Conservation (phyloP, 352 stramenopile genomes). For the Phytophthora pisi region DNA sequence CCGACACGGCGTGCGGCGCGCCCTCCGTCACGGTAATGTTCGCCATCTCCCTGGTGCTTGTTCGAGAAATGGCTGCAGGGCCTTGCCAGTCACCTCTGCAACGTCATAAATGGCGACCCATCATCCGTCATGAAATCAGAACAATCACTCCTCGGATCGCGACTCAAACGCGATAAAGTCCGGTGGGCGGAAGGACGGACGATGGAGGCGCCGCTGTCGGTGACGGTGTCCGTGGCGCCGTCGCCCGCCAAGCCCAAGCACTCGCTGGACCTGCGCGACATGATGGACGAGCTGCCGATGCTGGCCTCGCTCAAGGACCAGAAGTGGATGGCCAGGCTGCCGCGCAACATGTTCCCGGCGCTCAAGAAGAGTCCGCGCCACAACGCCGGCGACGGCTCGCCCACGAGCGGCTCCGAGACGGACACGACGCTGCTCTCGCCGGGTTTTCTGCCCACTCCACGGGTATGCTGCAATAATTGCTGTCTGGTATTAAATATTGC, state of each 20-base stretch:
- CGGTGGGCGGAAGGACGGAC: not conserved
- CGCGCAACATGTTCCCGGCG: constrained; percentile 41
- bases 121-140: constrained; percentile 24
- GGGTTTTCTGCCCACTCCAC: constrained; percentile 42
- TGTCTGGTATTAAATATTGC: not conserved
- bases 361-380: constrained; percentile 28
- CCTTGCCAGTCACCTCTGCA: constrained; percentile 1
- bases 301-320: constrained; percentile 61
- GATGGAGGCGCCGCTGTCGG: constrained; percentile 32
- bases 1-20: constrained; percentile 61
- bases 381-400: constrained; percentile 12
- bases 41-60: constrained; percentile 32
- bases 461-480: constrained; percentile 23
- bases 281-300: constrained; percentile 70
- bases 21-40: constrained; percentile 54
- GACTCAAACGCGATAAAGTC: constrained; percentile 27
- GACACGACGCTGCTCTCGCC: constrained; percentile 35
- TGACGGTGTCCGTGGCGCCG: constrained; percentile 23
- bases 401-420: constrained; percentile 19
- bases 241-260: constrained; percentile 25
- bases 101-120: constrained; percentile 4
- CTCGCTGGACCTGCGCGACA: constrained; percentile 53
- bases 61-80: constrained; percentile 4
- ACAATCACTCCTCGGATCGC: not conserved
- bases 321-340: constrained; percentile 69